A percentile compares a stretch with the other conserved stretches of the same genome.
phyloP scores from a whole-genome alignment of 2,329 filamentous ascomycete species.

The Podosphaera aphanis region DNA sequence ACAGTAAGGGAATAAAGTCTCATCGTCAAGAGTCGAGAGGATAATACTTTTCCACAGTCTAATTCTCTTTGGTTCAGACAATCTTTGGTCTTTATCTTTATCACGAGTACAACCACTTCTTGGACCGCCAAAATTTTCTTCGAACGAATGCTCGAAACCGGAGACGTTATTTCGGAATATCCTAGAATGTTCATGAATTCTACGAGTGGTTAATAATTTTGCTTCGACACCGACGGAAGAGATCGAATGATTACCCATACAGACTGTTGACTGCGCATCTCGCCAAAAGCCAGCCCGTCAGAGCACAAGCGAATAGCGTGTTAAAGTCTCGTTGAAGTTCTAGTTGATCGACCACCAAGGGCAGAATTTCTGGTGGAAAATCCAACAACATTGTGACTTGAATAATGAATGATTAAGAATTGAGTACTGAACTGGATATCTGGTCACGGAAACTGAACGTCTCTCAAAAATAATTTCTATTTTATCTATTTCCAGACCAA shows the following conservation, averaged over 20 bases:
- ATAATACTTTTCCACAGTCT: constrained; percentile 45
- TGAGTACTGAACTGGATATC: too few relatives aligned
- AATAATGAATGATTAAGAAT: too few relatives aligned
- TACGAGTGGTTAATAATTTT: constrained; percentile 10
- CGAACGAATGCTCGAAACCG: too few relatives aligned
- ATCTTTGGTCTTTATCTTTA: too few relatives aligned
- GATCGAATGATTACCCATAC: constrained; percentile 32
- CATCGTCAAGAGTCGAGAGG: constrained; percentile 35
- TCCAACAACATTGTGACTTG: too few relatives aligned
- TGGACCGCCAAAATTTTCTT: too few relatives aligned
- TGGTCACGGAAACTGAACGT: too few relatives aligned
- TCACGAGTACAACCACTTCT: too few relatives aligned
- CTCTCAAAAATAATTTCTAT: too few relatives aligned
- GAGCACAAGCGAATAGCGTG: constrained; percentile 34
- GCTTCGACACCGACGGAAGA: neutral
- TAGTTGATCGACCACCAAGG: constrained; percentile 13
- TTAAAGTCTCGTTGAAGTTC: constrained; percentile 30
- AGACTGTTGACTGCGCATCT: constrained; percentile 34
- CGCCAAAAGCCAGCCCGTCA: constrained; percentile 30
- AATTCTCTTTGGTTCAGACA: constrained; percentile 21
- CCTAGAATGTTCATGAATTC: constrained; percentile 20
- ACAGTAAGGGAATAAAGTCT: constrained; percentile 45
- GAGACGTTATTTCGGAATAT: constrained; percentile 14
- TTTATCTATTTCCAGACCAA: too few relatives aligned
- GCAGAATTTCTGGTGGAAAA: too few relatives aligned